These are phyloP conservation scores for Nicotiana undulata DNA, from an alignment of 257 asterid species.

Conservation along the genomic window DNA sequence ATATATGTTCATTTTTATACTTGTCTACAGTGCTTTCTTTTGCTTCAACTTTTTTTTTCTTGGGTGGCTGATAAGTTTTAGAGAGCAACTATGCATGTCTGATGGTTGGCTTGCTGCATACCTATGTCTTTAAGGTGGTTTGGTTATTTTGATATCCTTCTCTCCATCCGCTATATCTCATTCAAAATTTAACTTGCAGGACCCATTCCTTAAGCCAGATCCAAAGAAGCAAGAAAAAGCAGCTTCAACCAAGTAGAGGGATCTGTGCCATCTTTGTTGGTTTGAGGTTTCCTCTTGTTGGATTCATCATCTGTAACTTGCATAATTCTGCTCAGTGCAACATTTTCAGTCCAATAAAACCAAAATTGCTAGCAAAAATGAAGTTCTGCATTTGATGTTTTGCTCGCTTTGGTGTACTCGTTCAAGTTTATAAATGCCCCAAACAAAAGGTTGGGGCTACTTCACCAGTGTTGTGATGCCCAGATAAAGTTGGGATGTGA, in stretches of 20 bases:
- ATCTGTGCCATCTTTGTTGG: not conserved
- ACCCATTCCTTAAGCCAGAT: constrained; percentile 36
- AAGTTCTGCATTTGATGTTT: not conserved
- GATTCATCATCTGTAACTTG: not conserved
- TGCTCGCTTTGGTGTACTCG: not conserved
- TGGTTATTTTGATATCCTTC: not conserved
- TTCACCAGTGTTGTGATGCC: not conserved
- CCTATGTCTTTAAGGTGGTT: not conserved
- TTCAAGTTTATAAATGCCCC: not conserved
- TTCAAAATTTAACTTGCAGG: constrained; percentile 21
- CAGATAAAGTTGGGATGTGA: not conserved
- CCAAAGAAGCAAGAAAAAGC: constrained; percentile 36
- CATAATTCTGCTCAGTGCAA: not conserved
- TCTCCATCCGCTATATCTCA: not conserved
- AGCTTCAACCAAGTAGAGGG: constrained; percentile 30
- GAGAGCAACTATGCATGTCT: not conserved
- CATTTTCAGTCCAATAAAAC: not conserved
- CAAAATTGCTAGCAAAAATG: not conserved
- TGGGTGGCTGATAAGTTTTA: not conserved
- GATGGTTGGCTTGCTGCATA: not conserved
- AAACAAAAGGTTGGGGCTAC: not conserved
- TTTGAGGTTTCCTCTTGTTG: not conserved
- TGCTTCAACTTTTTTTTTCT: not conserved
- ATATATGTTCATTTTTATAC: not conserved
- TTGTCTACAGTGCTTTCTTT: not conserved